phyloP scores from a whole-genome alignment of 306 rosid species.

The Spatholobus suberectus region DNA sequence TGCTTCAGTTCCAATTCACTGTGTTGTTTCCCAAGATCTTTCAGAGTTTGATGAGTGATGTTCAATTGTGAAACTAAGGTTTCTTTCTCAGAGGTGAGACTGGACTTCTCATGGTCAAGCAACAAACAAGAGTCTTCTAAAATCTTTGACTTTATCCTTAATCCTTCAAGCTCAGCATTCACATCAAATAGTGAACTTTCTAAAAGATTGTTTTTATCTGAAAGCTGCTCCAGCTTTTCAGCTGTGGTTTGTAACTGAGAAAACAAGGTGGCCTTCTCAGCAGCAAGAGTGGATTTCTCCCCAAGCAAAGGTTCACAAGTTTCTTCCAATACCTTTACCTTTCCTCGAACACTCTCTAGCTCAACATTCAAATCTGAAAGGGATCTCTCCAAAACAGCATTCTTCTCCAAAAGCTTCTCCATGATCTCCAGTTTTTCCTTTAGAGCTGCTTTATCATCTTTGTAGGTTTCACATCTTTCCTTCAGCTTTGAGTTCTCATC shows the following conservation, averaged over 20 bases:
- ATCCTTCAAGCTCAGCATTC: constrained; percentile 79
- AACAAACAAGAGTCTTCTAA: constrained; percentile 63
- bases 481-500: constrained; percentile 74
- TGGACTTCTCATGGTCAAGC: constrained; percentile 69
- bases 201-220: constrained; percentile 64
- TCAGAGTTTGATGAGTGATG: constrained; percentile 56
- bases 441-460: constrained; percentile 64
- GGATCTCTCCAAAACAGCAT: constrained; percentile 74
- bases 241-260: constrained; percentile 66
- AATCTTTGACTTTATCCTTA: constrained; percentile 64
- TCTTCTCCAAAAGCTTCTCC: constrained; percentile 77
- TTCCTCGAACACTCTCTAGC: constrained; percentile 63
- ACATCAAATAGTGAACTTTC: constrained; percentile 82
- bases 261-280: constrained; percentile 71
- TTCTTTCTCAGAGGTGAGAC: constrained; percentile 67
- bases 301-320: constrained; percentile 65
- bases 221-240: constrained; percentile 64
- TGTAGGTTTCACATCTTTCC: constrained; percentile 57
- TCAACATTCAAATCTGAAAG: constrained; percentile 73
- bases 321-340: constrained; percentile 68
- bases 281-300: constrained; percentile 69
- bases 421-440: constrained; percentile 70
- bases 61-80: constrained; percentile 60
- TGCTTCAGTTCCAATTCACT: constrained; percentile 58
- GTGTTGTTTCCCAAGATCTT: constrained; percentile 58